Conservation (phyloP, 2,329 filamentous ascomycete species). For the Nemania sp. region DNA sequence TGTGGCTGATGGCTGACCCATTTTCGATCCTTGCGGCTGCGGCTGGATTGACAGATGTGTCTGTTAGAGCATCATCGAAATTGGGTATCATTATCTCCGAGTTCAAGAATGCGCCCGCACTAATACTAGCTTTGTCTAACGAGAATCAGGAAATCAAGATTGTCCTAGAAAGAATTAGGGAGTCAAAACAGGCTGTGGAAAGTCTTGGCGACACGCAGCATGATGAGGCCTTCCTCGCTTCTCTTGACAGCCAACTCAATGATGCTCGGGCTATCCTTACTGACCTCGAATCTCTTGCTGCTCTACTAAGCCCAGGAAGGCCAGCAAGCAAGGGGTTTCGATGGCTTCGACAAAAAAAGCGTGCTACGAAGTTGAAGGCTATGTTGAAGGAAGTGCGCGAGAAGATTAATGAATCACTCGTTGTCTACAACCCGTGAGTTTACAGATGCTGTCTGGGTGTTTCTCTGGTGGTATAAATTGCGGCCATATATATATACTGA, state of each 20-base stretch:
- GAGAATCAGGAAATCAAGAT: neutral
- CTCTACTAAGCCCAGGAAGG: neutral
- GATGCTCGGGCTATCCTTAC: neutral
- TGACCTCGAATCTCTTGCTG: neutral
- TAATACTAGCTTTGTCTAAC: constrained; percentile 1
- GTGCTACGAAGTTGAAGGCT: neutral
- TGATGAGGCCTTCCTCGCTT: neutral
- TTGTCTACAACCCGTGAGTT: constrained; percentile 7
- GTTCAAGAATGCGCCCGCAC: neutral
- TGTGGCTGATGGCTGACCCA: constrained; percentile 6
- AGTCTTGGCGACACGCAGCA: neutral
- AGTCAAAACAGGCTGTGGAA: neutral
- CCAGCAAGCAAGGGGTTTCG: neutral
- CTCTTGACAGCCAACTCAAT: neutral
- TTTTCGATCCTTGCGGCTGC: constrained; percentile 2
- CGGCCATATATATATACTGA: neutral
- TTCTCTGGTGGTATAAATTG: neutral
- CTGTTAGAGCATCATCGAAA: neutral
- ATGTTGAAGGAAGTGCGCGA: neutral
- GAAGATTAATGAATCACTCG: constrained; percentile 6
- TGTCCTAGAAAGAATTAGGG: neutral
- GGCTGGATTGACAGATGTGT: neutral
- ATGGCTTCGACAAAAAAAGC: constrained; percentile 10
- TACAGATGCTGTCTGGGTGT: neutral
- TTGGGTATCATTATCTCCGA: neutral